These are phyloP conservation scores for Eimeria brunetti DNA, from an alignment of 169 alveolate species.

Conservation along the genomic window DNA sequence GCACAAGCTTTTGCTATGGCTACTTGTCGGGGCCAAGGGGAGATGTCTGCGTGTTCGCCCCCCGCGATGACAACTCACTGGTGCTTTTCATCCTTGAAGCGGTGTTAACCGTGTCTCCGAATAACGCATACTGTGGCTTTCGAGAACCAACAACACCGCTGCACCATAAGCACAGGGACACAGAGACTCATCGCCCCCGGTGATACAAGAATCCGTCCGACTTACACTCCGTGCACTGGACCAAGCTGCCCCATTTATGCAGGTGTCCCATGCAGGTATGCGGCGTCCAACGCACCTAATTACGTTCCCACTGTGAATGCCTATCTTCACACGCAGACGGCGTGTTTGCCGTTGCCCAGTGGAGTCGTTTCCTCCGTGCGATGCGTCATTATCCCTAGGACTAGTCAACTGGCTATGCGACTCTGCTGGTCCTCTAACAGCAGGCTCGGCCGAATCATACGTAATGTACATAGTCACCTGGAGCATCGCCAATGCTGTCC, in stretches of 20 bases:
- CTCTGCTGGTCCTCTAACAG: slow-evolving; percentile 7
- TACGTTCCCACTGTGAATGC: slow-evolving; percentile 97
- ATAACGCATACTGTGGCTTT: slow-evolving; percentile 98
- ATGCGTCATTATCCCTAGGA: background rate
- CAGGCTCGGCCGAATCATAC: slow-evolving; percentile 66
- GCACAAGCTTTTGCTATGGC: background rate
- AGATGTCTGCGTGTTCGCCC: background rate
- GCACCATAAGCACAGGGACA: background rate
- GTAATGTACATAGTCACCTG: slow-evolving; percentile 70
- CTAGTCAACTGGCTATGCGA: slow-evolving; percentile 11
- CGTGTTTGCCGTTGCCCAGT: slow-evolving; percentile 59
- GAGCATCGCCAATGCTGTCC: slow-evolving; percentile 71
- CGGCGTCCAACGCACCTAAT: slow-evolving; percentile 83
- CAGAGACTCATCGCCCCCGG: background rate
- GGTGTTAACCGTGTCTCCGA: slow-evolving; percentile 87
- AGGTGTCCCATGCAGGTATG: background rate
- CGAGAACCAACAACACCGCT: slow-evolving; percentile 98
- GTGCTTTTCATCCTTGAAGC: slow-evolving; percentile 76
- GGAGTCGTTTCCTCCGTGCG: slow-evolving; percentile 14
- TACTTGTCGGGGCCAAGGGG: background rate
- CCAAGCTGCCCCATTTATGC: background rate
- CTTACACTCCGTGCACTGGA: background rate
- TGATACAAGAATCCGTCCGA: background rate
- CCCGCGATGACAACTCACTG: background rate
- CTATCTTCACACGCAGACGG: slow-evolving; percentile 86